Base-by-base conservation (phyloP, 768 basidiomycete genomes). In the Termitomyces sp. region DNA sequence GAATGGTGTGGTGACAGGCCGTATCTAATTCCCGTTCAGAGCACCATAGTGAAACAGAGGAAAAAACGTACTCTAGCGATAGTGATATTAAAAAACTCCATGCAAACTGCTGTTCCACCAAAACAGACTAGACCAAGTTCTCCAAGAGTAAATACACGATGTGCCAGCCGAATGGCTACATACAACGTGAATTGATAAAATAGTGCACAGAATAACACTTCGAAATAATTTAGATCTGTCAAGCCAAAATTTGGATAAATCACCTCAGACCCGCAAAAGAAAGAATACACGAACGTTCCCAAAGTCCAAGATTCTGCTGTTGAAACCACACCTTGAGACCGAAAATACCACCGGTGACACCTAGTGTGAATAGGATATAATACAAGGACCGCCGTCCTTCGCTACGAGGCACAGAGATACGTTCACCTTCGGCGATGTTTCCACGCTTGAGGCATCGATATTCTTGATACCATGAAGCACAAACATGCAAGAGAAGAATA, bases 161-260 rank as follows among this genome's bases (percentile, higher is more conserved):
- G 89, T 4, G 94, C 95, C 43, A 99, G 77, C 22, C 97, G 82
- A 41, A 97, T 78, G 41, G 90, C 89, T 45, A 89, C 77, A 68
- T 98, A 99, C 45, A 98, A 75, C 49, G 92, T 84, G 65, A 94
- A 88, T 67, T 98, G 97, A 68, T 88, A 97, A 71, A 95, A 93
- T 42, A 89, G 65, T 2, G 92, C 84, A 35, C 81, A 80, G 22
- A 88, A 72, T 14, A 80, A 70, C 53, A 90, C 77, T 63, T 98
- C 95, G 54, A 90, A 82, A 58, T 80, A 77, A 57, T 80, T 87
- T 65, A 95, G 74, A 69, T 92, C 94, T 96, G 64, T 30, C 58
- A 19, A 38, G 11, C 24, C 9, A 41, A 35, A 56, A 35, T 17
- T 38, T 53, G 34, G 35, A 7, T 37, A 32, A 42, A 30, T 14